Evolutionary conservation across 2,329 filamentous ascomycete genomes (phyloP), one percentile per base, ranked within the genome.

Genomic region (Diaporthe sp.): DNA sequence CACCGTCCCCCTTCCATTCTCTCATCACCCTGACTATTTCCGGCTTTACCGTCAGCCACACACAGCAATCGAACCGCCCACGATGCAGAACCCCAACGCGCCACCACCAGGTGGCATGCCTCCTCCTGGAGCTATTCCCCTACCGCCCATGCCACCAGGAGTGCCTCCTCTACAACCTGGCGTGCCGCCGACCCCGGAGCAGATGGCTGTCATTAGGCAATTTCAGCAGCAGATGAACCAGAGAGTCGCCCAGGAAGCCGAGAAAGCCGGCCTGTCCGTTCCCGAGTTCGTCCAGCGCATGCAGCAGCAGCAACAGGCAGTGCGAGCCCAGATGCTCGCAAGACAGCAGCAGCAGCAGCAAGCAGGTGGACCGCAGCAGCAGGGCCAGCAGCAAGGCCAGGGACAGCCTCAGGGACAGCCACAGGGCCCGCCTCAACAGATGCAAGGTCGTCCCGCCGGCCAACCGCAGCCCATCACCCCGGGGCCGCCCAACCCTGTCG

Each of bases 401-500:
- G 68, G 58, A 65, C 87, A 86, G 75, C 85, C 85, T 71, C 84
- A 84, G 76, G 82, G 72, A 79, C 79, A 39, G 37, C 70, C 72
- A 25, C 82, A 83, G 76, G 81, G 81, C 76, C 84, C 87, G 49
- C 80, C 80, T 19, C 80, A 81, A 55, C 80, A 82, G 57, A 81
- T 78, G 76, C 83, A 82, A 46, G 78, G 79, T 46, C 83, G 84
- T 68, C 82, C 84, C 73, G 86, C 87, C 79, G 87, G 88, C 67
- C 89, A 92, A 80, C 86, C 88, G 31, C 92, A 94, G 81, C 92
- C 93, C 51, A 94, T 96, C 77, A 88, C 89, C 25, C 93, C 93
- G 5, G 94, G 94, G 1, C 95, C 96, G 34, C 95, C 96, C 7
- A 97, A 98, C 80, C 96, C 96, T 53, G 92, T 95, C 81, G 96